These are phyloP conservation scores for Sphaerulina musiva DNA, from an alignment of 2,329 filamentous ascomycete genomes.

Conservation along the genomic window DNA sequence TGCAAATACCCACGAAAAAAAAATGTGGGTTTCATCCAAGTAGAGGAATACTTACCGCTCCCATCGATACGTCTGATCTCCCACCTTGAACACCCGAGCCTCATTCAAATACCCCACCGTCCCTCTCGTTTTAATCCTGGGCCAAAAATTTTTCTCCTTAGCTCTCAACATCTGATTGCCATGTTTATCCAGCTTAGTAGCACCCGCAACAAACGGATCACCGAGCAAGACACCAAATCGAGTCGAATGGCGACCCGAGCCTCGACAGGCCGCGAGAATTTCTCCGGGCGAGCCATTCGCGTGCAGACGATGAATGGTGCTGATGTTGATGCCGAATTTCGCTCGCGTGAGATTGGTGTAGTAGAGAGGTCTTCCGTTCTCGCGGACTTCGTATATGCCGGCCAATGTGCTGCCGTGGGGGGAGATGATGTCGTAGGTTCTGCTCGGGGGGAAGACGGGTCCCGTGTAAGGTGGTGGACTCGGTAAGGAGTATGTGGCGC, in stretches of 20 bases:
- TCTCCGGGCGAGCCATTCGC: neutral
- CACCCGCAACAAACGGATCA: neutral
- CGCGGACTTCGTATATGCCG: constrained; percentile 1
- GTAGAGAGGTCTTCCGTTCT: neutral
- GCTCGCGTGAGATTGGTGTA: neutral
- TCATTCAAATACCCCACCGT: neutral
- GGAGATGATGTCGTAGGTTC: constrained; percentile 2
- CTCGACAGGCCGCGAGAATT: neutral
- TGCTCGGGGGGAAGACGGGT: neutral
- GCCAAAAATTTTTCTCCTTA: neutral
- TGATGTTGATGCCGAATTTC: neutral
- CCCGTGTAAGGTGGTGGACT: neutral
- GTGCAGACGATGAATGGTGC: neutral
- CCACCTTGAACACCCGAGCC: neutral
- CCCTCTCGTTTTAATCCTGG: neutral
- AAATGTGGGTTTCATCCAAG: no score
- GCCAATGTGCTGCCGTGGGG: neutral
- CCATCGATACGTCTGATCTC: neutral
- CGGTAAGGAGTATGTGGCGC: neutral
- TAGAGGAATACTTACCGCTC: neutral
- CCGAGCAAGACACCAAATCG: neutral
- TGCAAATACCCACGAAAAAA: neutral
- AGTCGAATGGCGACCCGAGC: neutral
- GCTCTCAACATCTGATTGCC: neutral
- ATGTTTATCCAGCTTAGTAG: neutral